These are phyloP conservation scores for Alternaria sp. DNA, from an alignment of 2,329 filamentous ascomycete genomes.

Conservation along the genomic window DNA sequence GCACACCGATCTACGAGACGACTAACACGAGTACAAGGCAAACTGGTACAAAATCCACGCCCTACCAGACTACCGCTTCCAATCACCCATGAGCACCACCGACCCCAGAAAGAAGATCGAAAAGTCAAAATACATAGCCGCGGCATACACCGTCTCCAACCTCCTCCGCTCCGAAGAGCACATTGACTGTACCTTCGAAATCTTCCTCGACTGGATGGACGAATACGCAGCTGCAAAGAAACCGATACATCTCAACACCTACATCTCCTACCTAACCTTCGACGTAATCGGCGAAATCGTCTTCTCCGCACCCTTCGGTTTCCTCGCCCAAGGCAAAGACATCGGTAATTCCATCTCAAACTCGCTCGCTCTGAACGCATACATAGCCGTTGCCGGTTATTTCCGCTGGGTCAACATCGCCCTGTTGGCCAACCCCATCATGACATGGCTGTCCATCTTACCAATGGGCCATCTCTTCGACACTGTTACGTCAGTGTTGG, in stretches of 20 bases:
- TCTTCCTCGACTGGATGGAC: slow-evolving; percentile 1
- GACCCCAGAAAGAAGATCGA: slow-evolving; percentile 45
- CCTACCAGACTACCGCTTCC: slow-evolving; percentile 51
- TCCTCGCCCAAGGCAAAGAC: slow-evolving; percentile 34
- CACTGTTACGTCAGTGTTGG: slow-evolving; percentile 42
- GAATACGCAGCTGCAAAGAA: background rate
- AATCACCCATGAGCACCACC: slow-evolving; percentile 50
- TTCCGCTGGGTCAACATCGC: slow-evolving; percentile 9
- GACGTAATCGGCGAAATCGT: slow-evolving; percentile 49
- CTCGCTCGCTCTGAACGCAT: background rate
- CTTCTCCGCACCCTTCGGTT: slow-evolving; percentile 44
- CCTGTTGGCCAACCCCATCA: slow-evolving; percentile 47
- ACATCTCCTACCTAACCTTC: slow-evolving; percentile 52
- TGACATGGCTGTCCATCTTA: slow-evolving; percentile 44
- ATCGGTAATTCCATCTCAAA: slow-evolving; percentile 48
- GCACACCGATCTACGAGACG: no score
- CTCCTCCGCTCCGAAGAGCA: slow-evolving; percentile 30
- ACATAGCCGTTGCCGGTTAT: slow-evolving; percentile 16
- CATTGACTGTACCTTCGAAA: slow-evolving; percentile 26
- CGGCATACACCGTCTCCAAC: slow-evolving; percentile 35
- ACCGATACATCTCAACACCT: slow-evolving; percentile 33
- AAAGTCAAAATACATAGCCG: slow-evolving; percentile 16
- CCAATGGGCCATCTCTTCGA: slow-evolving; percentile 50
- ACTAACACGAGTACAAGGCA: slow-evolving; percentile 14
- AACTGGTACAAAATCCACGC: slow-evolving; percentile 47